Base-by-base conservation (phyloP, 768 basidiomycete species). In the Antrodiella citrinella region DNA sequence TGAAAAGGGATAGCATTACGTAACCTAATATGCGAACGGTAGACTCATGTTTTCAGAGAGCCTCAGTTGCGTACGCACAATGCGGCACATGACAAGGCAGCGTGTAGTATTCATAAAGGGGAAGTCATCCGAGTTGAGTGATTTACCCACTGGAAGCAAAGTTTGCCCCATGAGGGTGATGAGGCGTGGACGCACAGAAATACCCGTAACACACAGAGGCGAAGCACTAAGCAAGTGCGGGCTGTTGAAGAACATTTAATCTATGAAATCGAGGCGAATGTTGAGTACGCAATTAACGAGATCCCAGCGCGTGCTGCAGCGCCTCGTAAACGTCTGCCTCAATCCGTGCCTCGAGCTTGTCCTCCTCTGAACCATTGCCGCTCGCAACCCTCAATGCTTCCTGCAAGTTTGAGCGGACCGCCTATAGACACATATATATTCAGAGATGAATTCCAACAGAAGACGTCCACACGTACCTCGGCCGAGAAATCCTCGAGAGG, bases 321-420 rank as follows among this genome's bases (percentile, higher is more conserved):
- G 91, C 81, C 75, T 98, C 96, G 65, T 94, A 97, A 51, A 98
- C 94, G 63, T 95, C 93, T 26, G 88, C 87, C 72, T 99, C 95
- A 65, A 97, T 81, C 58, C 82, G 80, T 25, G 94, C 96, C 71
- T 94, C 93, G 53, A 84, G 71, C 76, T 92, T 98, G 68, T 92
- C 92, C 59, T 85, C 84, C 67, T 97, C 96, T 42, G 91, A 83
- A 24, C 92, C 94, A 62, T 76, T 87, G 40, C 93, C 91, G 39
- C 74, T 66, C 1, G 82, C 78, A 25, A 91, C 88, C 64, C 80
- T 82, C 67, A 87, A 74, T 21, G 93, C 94, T 61, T 98, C 93
- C 58, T 85, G 81, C 24, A 98, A 78, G 65, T 91, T 91, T 24
- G 86, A 69, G 56, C 93, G 90, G 60, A 98, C 78, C 59, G 91